A percentile compares a stretch with the other conserved stretches of the same genome.
Conservation (phyloP, 176 grass and related monocot species). For the Eleusine coracana region DNA sequence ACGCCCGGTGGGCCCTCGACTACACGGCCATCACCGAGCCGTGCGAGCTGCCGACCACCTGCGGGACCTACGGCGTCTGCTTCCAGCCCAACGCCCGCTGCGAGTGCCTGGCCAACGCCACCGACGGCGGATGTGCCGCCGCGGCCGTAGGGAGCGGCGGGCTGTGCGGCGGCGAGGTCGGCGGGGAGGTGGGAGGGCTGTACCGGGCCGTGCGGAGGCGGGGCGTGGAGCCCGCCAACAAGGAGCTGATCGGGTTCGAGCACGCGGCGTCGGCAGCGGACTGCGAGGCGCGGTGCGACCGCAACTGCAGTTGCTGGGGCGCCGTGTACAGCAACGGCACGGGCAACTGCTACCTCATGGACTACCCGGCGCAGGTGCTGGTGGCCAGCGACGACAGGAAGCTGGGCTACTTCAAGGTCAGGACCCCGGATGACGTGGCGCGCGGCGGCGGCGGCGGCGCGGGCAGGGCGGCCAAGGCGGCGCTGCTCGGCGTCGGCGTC, state of each 20-base stretch:
- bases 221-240: slow-evolving; percentile 80
- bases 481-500: slow-evolving; percentile 55
- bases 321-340: slow-evolving; percentile 81
- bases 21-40: slow-evolving; percentile 68
- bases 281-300: slow-evolving; percentile 72
- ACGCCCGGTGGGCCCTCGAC: slow-evolving; percentile 59
- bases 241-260: slow-evolving; percentile 50
- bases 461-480: slow-evolving; percentile 30
- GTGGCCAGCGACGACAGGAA: slow-evolving; percentile 65
- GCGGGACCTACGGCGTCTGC: slow-evolving; percentile 74
- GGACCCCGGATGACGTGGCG: background rate
- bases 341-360: slow-evolving; percentile 72
- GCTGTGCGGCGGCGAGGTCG: slow-evolving; percentile 35
- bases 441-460: background rate
- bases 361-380: slow-evolving; percentile 78
- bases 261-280: slow-evolving; percentile 53
- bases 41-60: slow-evolving; percentile 70
- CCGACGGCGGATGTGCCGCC: slow-evolving; percentile 42
- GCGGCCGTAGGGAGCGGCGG: background rate
- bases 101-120: slow-evolving; percentile 61
- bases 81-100: slow-evolving; percentile 42
- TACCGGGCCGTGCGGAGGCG: slow-evolving; percentile 51
- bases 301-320: slow-evolving; percentile 92
- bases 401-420: slow-evolving; percentile 81
- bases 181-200: slow-evolving; percentile 36